phyloP scores from a whole-genome alignment of 345 rosid genomes.

The Stellera chamaejasme region DNA sequence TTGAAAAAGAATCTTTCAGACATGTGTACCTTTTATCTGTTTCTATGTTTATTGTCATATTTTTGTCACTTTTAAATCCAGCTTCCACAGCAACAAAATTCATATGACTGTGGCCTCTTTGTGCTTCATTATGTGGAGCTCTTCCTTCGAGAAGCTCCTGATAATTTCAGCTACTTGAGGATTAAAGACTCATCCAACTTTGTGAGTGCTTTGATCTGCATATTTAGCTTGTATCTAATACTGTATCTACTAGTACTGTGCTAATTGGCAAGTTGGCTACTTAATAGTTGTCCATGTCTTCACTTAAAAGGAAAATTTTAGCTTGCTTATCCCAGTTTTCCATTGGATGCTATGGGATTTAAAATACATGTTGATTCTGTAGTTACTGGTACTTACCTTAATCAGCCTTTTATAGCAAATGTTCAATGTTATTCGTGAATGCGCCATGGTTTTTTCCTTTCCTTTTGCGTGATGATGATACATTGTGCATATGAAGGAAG shows the following conservation, averaged over 20 bases:
- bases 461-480: too few species aligned
- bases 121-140: conserved; percentile 84
- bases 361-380: too few species aligned
- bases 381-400: too few species aligned
- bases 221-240: neutral
- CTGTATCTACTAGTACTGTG: neutral
- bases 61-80: conserved; percentile 21
- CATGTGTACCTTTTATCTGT: neutral
- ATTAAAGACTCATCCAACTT: conserved; percentile 38
- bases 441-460: too few species aligned
- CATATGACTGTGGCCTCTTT: conserved; percentile 91
- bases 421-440: too few species aligned
- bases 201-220: conserved; percentile 39
- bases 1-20: neutral
- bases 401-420: too few species aligned
- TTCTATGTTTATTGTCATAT: conserved; percentile 13
- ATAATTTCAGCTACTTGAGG: conserved; percentile 51
- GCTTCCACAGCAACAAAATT: conserved; percentile 96
- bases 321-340: too few species aligned
- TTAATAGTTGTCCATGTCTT: conserved; percentile 1
- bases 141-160: conserved; percentile 66
- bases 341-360: too few species aligned
- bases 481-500: too few species aligned
- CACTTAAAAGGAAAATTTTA: too few species aligned
- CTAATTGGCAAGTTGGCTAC: neutral